These are phyloP conservation scores for Diversispora epigaea DNA, from an alignment of 192 early-diverging fungal genomes.

Conservation along the genomic window DNA sequence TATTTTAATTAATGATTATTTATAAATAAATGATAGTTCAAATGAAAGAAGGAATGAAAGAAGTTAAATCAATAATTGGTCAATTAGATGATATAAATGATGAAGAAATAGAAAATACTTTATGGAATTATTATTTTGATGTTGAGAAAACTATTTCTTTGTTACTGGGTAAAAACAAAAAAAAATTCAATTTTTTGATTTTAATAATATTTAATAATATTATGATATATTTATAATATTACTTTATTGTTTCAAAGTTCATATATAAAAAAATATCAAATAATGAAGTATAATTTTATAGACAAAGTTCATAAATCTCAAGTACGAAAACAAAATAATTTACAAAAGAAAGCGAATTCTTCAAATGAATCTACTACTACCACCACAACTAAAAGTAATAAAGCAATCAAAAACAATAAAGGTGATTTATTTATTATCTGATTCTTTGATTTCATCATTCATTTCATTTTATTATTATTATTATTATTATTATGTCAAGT, in stretches of 20 bases:
- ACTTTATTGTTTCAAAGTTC: constrained; percentile 39
- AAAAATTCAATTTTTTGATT: not conserved
- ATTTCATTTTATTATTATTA: too few relatives aligned
- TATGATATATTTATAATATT: not conserved
- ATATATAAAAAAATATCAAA: constrained; percentile 42
- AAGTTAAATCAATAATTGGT: constrained; percentile 64
- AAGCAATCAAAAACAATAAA: not conserved
- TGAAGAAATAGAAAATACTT: constrained; percentile 65
- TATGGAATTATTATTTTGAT: constrained; percentile 78
- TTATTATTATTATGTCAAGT: too few relatives aligned
- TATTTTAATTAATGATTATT: not conserved
- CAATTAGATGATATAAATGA: constrained; percentile 51
- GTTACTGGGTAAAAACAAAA: constrained; percentile 63
- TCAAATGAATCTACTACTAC: not conserved
- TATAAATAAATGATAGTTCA: constrained; percentile 34
- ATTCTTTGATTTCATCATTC: not conserved
- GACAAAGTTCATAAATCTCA: constrained; percentile 1
- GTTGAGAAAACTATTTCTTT: constrained; percentile 61
- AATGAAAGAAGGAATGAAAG: constrained; percentile 55
- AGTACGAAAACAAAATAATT: not conserved
- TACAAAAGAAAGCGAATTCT: not conserved
- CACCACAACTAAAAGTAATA: too few relatives aligned
- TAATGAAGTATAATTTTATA: constrained; percentile 20
- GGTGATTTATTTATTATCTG: not conserved
- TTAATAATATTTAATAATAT: not conserved